phyloP scores from a whole-genome alignment of 495 filamentous ascomycete genomes.

The Aspergillus taichungensis region DNA sequence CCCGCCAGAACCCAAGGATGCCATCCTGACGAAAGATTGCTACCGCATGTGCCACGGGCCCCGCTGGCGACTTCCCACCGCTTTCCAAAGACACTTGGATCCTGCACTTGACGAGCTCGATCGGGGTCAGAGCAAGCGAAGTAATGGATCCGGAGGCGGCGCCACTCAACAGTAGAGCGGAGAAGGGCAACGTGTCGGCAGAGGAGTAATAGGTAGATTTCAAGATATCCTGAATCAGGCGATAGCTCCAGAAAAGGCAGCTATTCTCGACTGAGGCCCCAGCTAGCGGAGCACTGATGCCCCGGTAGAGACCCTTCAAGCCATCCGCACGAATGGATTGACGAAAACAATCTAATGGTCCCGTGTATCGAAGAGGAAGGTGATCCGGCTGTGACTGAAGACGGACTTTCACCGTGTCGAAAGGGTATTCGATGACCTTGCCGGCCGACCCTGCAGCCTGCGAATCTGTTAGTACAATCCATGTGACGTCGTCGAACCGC shows the following conservation, averaged over 20 bases:
- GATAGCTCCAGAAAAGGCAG: conserved; percentile 84
- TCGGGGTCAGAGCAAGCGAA: conserved; percentile 81
- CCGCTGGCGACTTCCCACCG: conserved; percentile 30
- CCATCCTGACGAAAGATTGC: conserved; percentile 76
- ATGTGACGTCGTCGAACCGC: conserved; percentile 1
- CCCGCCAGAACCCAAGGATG: conserved; percentile 83
- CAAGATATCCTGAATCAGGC: conserved; percentile 59
- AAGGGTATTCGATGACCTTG: conserved; percentile 96
- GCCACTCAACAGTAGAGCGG: conserved; percentile 65
- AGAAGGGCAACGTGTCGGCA: conserved; percentile 54
- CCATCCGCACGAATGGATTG: conserved; percentile 70
- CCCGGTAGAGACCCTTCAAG: conserved; percentile 74
- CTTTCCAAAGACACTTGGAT: conserved; percentile 67
- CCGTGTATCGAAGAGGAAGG: conserved; percentile 71
- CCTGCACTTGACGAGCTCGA: conserved; percentile 97
- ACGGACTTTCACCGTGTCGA: conserved; percentile 93
- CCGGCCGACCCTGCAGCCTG: conserved; percentile 81
- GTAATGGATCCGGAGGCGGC: conserved; percentile 85
- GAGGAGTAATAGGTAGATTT: conserved; percentile 45
- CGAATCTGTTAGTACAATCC: conserved; percentile 3
- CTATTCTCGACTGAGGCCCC: conserved; percentile 93
- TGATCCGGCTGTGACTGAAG: conserved; percentile 67
- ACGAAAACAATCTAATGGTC: conserved; percentile 87
- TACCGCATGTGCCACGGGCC: conserved; percentile 55
- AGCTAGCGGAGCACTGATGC: conserved; percentile 81